phyloP scores from a whole-genome alignment of 1,139 yeast genomes.

The Yamadazyma buinensis region DNA sequence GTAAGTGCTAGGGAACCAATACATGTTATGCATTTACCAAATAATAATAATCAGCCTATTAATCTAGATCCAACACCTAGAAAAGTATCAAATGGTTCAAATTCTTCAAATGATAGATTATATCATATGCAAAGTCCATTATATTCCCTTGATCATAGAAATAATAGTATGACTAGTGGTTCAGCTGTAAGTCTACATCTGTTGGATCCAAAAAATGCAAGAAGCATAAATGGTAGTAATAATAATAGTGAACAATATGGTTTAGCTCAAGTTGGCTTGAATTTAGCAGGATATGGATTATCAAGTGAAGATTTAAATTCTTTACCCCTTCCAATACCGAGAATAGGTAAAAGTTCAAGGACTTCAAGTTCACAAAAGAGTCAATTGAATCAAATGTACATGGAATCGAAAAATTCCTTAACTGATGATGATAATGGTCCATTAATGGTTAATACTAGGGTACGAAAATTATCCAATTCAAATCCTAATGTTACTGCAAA shows the following conservation, averaged over 20 bases:
- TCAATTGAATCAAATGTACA: conserved; percentile 8
- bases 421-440: conserved; percentile 4
- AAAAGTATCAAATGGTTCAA: conserved; percentile 16
- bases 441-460: conserved; percentile 1
- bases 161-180: conserved; percentile 14
- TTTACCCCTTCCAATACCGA: conserved; percentile 18
- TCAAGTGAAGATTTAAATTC: conserved; percentile 21
- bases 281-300: conserved; percentile 19
- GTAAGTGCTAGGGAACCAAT: conserved; percentile 25
- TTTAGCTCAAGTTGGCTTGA: conserved; percentile 11
- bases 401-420: conserved; percentile 14
- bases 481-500: not conserved
- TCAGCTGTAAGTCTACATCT: conserved; percentile 18
- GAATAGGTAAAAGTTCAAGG: conserved; percentile 2
- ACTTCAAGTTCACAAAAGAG: conserved; percentile 5
- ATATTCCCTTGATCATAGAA: conserved; percentile 6
- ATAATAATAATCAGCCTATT: too few species aligned
- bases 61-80: conserved; percentile 10
- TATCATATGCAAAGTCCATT: conserved; percentile 5
- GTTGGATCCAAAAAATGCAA: conserved; percentile 24
- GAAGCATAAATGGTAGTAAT: conserved; percentile 11
- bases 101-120: conserved; percentile 9
- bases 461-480: not conserved
- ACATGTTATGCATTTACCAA: conserved; percentile 22
- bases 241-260: conserved; percentile 2